Conservation (phyloP, 1,139 yeast species). For the Lodderomyces theae region DNA sequence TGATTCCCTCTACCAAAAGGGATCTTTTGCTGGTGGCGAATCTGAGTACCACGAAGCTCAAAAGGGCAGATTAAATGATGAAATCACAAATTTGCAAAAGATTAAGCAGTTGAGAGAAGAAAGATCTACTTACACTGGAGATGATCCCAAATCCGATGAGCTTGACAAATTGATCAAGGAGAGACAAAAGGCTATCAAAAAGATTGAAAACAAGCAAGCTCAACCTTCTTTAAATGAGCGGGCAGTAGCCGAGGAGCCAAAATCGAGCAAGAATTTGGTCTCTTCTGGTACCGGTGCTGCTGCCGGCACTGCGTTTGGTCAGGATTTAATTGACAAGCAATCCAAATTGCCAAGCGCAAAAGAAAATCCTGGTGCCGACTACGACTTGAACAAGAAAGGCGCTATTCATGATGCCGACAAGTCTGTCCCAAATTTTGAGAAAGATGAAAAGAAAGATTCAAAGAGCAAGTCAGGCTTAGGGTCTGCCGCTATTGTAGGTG, state of each 20-base stretch:
- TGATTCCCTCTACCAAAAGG: slow-evolving; percentile 5
- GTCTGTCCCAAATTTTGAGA: slow-evolving; percentile 1
- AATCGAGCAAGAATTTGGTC: slow-evolving; percentile 11
- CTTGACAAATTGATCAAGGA: slow-evolving; percentile 33
- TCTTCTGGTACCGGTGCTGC: slow-evolving; percentile 7
- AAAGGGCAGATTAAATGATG: slow-evolving; percentile 34
- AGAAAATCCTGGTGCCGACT: slow-evolving; percentile 2
- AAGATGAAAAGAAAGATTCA: not conserved
- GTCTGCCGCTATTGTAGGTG: slow-evolving; percentile 10
- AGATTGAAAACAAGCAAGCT: slow-evolving; percentile 23
- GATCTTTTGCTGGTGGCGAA: slow-evolving; percentile 24
- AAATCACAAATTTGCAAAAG: slow-evolving; percentile 39
- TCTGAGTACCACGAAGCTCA: slow-evolving; percentile 37
- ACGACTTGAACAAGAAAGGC: slow-evolving; percentile 1
- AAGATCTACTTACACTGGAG: slow-evolving; percentile 31
- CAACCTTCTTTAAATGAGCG: slow-evolving; percentile 7
- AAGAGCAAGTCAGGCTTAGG: not conserved
- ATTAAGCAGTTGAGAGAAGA: slow-evolving; percentile 40
- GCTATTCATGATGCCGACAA: not conserved
- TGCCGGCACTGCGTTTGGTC: slow-evolving; percentile 3
- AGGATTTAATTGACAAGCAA: not conserved
- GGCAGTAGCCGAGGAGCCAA: slow-evolving; percentile 5
- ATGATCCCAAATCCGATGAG: slow-evolving; percentile 24
- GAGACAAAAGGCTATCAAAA: slow-evolving; percentile 35
- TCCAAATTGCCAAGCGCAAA: slow-evolving; percentile 2